Evolutionary conservation across 768 basidiomycete genomes (phyloP).

Genomic region (Russula olivacea): DNA sequence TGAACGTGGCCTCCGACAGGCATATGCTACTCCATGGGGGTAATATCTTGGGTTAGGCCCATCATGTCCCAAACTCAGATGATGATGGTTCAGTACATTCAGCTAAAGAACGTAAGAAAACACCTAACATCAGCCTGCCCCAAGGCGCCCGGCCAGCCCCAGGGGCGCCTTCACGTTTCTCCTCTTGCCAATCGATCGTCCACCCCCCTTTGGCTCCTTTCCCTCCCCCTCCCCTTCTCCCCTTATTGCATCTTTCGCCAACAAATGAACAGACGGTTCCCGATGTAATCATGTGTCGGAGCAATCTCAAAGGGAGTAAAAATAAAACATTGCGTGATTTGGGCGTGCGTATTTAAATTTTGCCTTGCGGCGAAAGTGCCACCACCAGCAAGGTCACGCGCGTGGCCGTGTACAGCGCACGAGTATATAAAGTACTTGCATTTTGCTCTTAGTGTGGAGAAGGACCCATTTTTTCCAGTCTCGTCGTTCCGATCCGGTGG

Average conservation of each 20-base stretch:
- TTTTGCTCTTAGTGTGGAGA: neutral
- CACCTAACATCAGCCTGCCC: too few species aligned
- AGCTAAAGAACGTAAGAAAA: too few species aligned
- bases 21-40: neutral
- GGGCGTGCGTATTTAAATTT: neutral
- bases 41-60: neutral
- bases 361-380: neutral
- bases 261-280: neutral
- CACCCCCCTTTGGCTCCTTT: neutral
- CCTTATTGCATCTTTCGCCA: neutral
- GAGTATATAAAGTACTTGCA: neutral
- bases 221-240: neutral
- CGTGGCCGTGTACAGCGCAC: neutral
- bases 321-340: neutral
- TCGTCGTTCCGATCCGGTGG: neutral
- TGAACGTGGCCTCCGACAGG: neutral
- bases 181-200: neutral
- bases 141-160: too few species aligned
- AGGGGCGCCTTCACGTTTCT: neutral
- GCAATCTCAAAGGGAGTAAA: neutral
- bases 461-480: neutral
- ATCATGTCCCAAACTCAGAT: neutral
- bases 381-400: neutral
- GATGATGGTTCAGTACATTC: neutral
- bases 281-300: neutral